Percentiles rank a stretch among this genome's conserved stretches.
These are phyloP conservation scores for Suillus ampliporus DNA, from an alignment of 768 basidiomycete species.

Conservation along the genomic window DNA sequence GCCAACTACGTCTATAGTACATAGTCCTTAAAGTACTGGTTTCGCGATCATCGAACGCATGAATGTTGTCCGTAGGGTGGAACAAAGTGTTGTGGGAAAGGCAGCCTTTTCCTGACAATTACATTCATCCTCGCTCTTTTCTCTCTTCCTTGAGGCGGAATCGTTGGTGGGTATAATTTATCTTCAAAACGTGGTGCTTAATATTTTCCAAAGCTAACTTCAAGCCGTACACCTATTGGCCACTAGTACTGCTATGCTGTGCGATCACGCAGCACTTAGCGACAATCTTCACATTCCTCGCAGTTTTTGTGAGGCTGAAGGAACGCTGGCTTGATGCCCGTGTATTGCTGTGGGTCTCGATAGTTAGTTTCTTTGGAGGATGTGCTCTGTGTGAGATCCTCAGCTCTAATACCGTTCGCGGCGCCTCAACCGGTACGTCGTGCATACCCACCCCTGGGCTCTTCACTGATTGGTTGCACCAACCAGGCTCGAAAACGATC, in stretches of 20 bases:
- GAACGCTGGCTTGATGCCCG: constrained; percentile 70
- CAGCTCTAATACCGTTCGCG: constrained; percentile 40
- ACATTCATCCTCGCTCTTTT: constrained; percentile 77
- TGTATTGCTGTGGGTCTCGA: constrained; percentile 67
- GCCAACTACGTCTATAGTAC: constrained; percentile 6
- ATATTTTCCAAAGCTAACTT: constrained; percentile 66
- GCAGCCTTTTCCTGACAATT: constrained; percentile 82
- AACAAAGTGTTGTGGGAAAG: constrained; percentile 80
- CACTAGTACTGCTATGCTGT: constrained; percentile 70
- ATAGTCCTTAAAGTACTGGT: background rate
- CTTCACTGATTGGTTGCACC: constrained; percentile 18
- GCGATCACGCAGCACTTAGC: constrained; percentile 87
- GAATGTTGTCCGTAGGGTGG: constrained; percentile 51
- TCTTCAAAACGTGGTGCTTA: constrained; percentile 12
- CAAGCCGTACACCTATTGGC: constrained; percentile 76
- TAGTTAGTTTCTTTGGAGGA: constrained; percentile 62
- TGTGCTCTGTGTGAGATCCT: constrained; percentile 68
- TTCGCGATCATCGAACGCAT: constrained; percentile 16
- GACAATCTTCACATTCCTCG: constrained; percentile 80
- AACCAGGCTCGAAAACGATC: constrained; percentile 67
- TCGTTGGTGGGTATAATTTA: constrained; percentile 52
- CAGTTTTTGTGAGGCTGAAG: constrained; percentile 76
- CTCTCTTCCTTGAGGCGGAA: constrained; percentile 80
- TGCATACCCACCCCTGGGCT: constrained; percentile 3
- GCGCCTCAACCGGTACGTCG: constrained; percentile 32